Evolutionary conservation across 148 eudicot species (phyloP).

Genomic region (Cornus kousa): DNA sequence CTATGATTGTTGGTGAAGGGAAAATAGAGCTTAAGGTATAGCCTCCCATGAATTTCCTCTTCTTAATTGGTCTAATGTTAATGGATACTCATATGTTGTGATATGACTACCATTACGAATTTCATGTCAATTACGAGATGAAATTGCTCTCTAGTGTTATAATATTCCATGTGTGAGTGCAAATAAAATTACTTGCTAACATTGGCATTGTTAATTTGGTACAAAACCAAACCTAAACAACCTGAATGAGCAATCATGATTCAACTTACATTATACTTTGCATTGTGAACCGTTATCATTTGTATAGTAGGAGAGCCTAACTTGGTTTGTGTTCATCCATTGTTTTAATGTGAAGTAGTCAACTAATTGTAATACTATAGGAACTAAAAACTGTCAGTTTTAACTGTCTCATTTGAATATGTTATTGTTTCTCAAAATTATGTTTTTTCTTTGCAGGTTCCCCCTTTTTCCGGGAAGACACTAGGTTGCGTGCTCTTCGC

Average conservation of each 20-base stretch:
- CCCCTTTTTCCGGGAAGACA: constrained; percentile 86
- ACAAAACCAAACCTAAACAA: no score
- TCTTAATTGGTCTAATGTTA: neutral
- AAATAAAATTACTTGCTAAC: no score
- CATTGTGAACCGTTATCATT: neutral
- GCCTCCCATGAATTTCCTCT: neutral
- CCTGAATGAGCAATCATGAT: no score
- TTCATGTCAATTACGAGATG: no score
- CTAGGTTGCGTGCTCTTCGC: constrained; percentile 99
- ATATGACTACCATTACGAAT: no score
- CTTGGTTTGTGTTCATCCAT: neutral
- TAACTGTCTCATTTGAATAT: neutral
- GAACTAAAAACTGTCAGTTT: neutral
- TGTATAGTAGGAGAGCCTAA: neutral
- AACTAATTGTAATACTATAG: neutral
- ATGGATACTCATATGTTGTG: neutral
- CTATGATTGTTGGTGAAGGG: neutral
- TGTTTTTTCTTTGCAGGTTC: constrained; percentile 52
- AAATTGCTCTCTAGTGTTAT: no score
- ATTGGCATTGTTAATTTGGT: no score
- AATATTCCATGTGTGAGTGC: neutral
- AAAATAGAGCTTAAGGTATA: neutral
- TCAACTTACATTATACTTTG: neutral
- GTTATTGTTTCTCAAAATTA: neutral
- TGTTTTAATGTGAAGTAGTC: neutral